Base-by-base conservation (phyloP, 1,284 basidiomycete species). In the Rhodofomes roseus region DNA sequence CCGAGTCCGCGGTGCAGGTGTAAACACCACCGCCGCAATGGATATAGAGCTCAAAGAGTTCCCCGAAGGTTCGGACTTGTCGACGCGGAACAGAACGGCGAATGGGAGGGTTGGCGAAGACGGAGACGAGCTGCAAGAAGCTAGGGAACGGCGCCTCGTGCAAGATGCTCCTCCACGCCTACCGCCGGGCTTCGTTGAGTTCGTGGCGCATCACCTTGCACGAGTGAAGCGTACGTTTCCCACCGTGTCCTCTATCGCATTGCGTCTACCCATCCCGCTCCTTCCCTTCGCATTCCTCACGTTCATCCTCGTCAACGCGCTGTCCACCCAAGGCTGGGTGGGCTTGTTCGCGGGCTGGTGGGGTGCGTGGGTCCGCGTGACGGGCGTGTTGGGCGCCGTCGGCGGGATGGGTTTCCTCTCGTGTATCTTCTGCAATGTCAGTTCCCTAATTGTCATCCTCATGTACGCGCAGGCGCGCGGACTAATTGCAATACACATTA, bases 201-300 rank as follows among this genome's bases (percentile, higher is more conserved):
- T 50, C 12, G 34, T 29, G 6, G n/a, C 22, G 16, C 22, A 20
- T 20, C n/a, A 39, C 46, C 25, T 57, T 23, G 62, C 61, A 52
- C 62, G 64, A 12, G 50, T 57, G 62, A 73, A 64, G 36, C 1
- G 57, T 61, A 9, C 80, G 73, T 92, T 95, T 70, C 95, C 94
- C 0, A 95, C 90, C 0, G 82, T 93, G 41, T 79, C 82, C 66
- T 84, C 81, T 18, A 87, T 92, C 0, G 73, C 89, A 1, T 83
- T 85, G 0, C 82, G 90, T 11, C 79, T 96, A 0, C 94, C 94
- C 0, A 83, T 94, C 61, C 82, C 85, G 11, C 83, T 98, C 7
- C 78, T 98, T 11, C 95, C 95, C 0, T 98, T 98, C 69, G 93
- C 95, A 0, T 95, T 98, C 71, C 89, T 90, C 5, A 95, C 97